A percentile compares a stretch with the other conserved stretches of the same genome.
Evolutionary conservation across 148 eudicot species (phyloP).

Genomic region (Amaranthus hypochondriacus): DNA sequence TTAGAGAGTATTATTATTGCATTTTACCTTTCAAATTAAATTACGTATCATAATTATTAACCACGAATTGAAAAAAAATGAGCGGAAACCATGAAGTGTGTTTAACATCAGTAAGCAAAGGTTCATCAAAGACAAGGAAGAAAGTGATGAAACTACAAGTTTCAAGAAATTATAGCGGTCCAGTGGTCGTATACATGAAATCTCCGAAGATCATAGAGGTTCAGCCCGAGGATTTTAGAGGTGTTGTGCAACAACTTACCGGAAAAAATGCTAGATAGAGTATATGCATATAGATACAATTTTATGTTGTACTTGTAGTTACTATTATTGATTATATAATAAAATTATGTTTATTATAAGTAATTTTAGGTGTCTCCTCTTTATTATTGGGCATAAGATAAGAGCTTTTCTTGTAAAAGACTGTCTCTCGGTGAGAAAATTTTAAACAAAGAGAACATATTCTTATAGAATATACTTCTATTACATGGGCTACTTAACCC

Average conservation of each 20-base stretch:
- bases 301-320: no score
- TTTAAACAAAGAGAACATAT: no score
- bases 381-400: no score
- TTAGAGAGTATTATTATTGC: not conserved
- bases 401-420: no score
- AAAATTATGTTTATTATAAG: no score
- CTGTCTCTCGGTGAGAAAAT: no score
- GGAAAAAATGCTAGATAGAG: slow-evolving; percentile 16
- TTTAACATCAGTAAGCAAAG: not conserved
- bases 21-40: not conserved
- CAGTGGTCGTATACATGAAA: slow-evolving; percentile 20
- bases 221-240: slow-evolving; percentile 27
- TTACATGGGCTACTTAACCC: no score
- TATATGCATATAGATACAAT: no score
- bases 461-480: no score
- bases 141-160: slow-evolving; percentile 1
- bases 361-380: no score
- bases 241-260: slow-evolving; percentile 28
- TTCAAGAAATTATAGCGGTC: not conserved
- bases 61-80: not conserved
- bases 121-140: slow-evolving; percentile 7
- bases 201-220: slow-evolving; percentile 22
- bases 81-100: not conserved
- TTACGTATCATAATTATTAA: not conserved
- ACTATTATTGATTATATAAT: no score